Conservation (phyloP, 148 eudicot species). For the Oxyria digyna region DNA sequence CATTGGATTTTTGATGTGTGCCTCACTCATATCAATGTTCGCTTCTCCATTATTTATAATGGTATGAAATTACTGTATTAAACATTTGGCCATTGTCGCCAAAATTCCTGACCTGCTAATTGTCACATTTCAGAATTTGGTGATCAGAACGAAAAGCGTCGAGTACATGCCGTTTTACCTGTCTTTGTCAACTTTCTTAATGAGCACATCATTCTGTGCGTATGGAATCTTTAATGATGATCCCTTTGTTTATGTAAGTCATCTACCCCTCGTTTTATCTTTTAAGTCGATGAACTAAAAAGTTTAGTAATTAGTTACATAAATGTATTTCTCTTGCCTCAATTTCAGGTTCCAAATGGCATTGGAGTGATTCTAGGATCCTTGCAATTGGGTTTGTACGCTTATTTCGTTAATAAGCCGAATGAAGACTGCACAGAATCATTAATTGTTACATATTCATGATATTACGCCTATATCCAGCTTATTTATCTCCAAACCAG, state of each 20-base stretch:
- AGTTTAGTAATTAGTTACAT: not conserved
- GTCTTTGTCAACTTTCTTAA: constrained; percentile 71
- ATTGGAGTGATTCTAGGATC: constrained; percentile 62
- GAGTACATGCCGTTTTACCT: constrained; percentile 94
- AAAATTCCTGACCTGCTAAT: constrained; percentile 1
- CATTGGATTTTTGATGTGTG: constrained; percentile 54
- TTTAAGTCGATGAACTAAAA: not conserved
- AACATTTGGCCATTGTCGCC: not conserved
- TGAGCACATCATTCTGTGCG: constrained; percentile 64
- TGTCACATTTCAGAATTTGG: constrained; percentile 42
- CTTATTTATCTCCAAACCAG: not conserved
- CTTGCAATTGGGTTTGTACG: constrained; percentile 45
- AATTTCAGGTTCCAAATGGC: constrained; percentile 77
- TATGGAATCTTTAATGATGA: constrained; percentile 65
- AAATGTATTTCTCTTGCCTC: constrained; percentile 3
- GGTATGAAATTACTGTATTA: constrained; percentile 26
- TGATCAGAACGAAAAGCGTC: constrained; percentile 62
- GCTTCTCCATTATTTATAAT: constrained; percentile 83
- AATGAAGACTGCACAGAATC: constrained; percentile 37
- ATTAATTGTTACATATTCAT: constrained; percentile 20
- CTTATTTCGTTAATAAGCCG: constrained; percentile 33
- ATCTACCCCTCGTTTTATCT: not conserved
- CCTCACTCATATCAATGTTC: constrained; percentile 77
- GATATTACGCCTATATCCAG: not conserved
- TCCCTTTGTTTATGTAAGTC: constrained; percentile 70